Conservation (phyloP, 208 protist species). For the Sergeia podlipaevii region DNA sequence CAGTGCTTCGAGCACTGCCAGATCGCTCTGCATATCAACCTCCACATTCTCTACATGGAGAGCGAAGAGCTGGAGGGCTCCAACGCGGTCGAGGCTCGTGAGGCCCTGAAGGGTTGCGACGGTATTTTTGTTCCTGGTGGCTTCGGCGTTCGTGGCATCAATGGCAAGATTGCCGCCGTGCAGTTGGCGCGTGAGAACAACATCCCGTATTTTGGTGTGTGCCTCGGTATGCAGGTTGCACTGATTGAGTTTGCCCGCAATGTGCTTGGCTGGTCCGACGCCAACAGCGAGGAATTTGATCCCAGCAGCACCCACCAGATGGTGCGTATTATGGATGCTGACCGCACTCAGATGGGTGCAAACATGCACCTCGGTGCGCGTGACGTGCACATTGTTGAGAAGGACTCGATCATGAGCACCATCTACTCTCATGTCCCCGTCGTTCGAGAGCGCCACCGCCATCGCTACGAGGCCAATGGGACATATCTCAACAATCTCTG, state of each 20-base stretch:
- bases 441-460: constrained; percentile 96
- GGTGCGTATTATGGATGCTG: constrained; percentile 98
- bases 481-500: constrained; percentile 91
- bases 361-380: constrained; percentile 99
- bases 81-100: constrained; percentile 59
- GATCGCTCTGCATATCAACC: constrained; percentile 85
- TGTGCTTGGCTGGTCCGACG: constrained; percentile 89
- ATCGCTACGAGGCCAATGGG: constrained; percentile 98
- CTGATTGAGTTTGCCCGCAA: constrained; percentile 95
- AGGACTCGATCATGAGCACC: constrained; percentile 46
- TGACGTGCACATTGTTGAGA: constrained; percentile 68
- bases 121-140: constrained; percentile 99
- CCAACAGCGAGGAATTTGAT: constrained; percentile 96
- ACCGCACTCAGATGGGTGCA: constrained; percentile 94
- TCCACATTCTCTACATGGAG: constrained; percentile 95
- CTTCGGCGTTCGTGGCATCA: constrained; percentile 97
- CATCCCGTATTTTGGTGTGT: constrained; percentile 98
- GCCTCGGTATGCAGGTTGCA: constrained; percentile 98
- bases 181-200: constrained; percentile 94
- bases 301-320: constrained; percentile 78
- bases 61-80: constrained; percentile 76
- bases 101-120: constrained; percentile 75
- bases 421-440: constrained; percentile 86
- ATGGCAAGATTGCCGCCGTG: constrained; percentile 96
- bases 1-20: constrained; percentile 97